Conservation (phyloP, 352 stramenopile genomes). For the Phytophthora cactorum region DNA sequence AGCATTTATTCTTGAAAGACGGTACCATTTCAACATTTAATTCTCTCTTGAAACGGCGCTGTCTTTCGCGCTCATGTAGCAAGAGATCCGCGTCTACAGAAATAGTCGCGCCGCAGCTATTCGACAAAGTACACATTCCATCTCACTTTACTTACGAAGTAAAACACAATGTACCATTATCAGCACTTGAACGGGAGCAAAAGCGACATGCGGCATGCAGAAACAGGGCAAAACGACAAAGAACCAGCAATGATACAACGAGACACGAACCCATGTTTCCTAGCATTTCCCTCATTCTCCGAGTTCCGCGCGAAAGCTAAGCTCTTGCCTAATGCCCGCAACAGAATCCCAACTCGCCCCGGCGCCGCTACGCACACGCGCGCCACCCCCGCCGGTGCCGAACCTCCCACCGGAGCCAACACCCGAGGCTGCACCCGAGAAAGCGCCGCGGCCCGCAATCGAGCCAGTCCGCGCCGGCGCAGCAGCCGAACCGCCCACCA, state of each 20-base stretch:
- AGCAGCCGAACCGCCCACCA: constrained; percentile 8
- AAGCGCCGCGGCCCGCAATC: neutral
- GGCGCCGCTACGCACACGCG: constrained; percentile 2
- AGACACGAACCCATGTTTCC: constrained; percentile 31
- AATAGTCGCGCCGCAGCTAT: neutral
- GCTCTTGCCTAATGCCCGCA: constrained; percentile 10
- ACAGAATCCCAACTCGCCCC: constrained; percentile 3
- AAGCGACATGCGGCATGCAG: constrained; percentile 20
- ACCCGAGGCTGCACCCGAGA: constrained; percentile 8
- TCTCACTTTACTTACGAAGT: too few species aligned
- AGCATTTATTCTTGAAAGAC: constrained; percentile 8
- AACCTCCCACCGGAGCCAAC: constrained; percentile 2
- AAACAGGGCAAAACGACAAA: constrained; percentile 2
- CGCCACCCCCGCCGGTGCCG: constrained; percentile 20
- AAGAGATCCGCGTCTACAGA: too few species aligned
- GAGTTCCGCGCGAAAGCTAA: constrained; percentile 12
- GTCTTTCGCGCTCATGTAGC: constrained; percentile 7
- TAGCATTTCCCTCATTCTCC: constrained; percentile 21
- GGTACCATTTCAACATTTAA: neutral
- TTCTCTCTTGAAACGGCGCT: neutral
- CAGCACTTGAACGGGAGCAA: constrained; percentile 2
- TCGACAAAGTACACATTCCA: constrained; percentile 4
- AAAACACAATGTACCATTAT: neutral
- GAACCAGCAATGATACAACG: constrained; percentile 8
- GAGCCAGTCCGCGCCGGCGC: neutral